Conservation (phyloP, 495 filamentous ascomycete species). For the Acidiella bohemica region DNA sequence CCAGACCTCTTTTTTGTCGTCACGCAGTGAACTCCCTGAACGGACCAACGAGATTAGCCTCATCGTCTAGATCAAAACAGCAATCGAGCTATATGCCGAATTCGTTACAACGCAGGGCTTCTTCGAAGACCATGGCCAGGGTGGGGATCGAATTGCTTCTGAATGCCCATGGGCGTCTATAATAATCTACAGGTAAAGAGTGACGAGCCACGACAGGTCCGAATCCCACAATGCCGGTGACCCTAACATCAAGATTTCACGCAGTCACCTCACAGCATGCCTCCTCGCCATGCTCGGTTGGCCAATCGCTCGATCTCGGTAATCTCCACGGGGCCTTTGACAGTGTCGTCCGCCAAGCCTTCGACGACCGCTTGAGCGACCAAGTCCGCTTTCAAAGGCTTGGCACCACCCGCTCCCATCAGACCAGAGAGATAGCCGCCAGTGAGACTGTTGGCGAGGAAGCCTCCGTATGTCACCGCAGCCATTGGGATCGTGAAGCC, state of each 20-base stretch:
- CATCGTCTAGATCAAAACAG: too few species aligned
- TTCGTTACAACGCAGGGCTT: too few species aligned
- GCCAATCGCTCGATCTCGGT: constrained; percentile 29
- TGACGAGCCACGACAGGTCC: too few species aligned
- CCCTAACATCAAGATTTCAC: neutral
- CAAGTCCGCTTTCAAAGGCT: constrained; percentile 71
- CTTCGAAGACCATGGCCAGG: too few species aligned
- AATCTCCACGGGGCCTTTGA: constrained; percentile 29
- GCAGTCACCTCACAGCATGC: constrained; percentile 23
- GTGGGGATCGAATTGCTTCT: too few species aligned
- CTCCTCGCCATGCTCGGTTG: constrained; percentile 29
- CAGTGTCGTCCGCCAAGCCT: constrained; percentile 26
- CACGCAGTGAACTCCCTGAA: too few species aligned
- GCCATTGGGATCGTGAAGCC: constrained; percentile 77
- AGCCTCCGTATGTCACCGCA: constrained; percentile 49
- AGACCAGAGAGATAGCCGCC: constrained; percentile 60
- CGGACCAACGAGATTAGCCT: too few species aligned
- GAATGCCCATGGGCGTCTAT: too few species aligned
- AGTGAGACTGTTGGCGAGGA: constrained; percentile 45
- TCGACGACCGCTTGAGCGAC: constrained; percentile 53
- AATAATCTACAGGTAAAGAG: too few species aligned
- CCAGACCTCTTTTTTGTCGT: too few species aligned
- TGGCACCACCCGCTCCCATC: constrained; percentile 66
- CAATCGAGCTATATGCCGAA: too few species aligned
- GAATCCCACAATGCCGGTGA: too few species aligned